Base-by-base conservation (phyloP, 1,139 yeast genomes). In the Petasospora fabianii region DNA sequence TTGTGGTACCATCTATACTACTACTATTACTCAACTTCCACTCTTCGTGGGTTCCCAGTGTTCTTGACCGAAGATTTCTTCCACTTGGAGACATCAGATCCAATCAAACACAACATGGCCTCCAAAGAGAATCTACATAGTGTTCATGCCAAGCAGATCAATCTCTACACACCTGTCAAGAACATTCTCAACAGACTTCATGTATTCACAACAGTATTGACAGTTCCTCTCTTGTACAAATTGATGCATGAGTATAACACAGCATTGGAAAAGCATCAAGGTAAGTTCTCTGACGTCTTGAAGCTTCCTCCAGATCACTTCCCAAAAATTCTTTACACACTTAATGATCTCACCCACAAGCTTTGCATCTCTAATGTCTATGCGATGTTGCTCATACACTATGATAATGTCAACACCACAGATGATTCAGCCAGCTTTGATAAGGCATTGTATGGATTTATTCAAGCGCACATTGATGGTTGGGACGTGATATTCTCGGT, bases 11-110 rank as follows among this genome's bases (percentile, higher is more conserved):
- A 42, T 28, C 33, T 45, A 9, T 53, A 48, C 32, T 43, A 42
- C 40, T 34, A 32, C 11, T 48, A 47, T 32, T 44, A 39, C 24
- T 35, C 26, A 28, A 27, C 32, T 11, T 40, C 48, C 13, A 10
- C 41, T 2, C 37, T 27, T n/a, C 38, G 41, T 22, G 58, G 58
- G 1, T 27, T 46, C 1, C 56, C 56, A 13, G 27, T 48, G 6
- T 37, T 46, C 12, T 16, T 49, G 18, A 39, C 32, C 10, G 46
- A 44, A 7, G 51, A 51, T 6, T 42, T 36, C 30, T 48, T 46
- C 41, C 41, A 47, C 29, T 38, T 34, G 45, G 46, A n/a, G 20
- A n/a, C 36, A 16, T 13, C 14, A 5, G 21, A 15, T 31, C 32
- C n/a, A n/a, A n/a, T n/a, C 5, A 6, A 11, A 13, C 14, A 28